Conservation (phyloP, 768 basidiomycete genomes). For the Boletus bicolor region DNA sequence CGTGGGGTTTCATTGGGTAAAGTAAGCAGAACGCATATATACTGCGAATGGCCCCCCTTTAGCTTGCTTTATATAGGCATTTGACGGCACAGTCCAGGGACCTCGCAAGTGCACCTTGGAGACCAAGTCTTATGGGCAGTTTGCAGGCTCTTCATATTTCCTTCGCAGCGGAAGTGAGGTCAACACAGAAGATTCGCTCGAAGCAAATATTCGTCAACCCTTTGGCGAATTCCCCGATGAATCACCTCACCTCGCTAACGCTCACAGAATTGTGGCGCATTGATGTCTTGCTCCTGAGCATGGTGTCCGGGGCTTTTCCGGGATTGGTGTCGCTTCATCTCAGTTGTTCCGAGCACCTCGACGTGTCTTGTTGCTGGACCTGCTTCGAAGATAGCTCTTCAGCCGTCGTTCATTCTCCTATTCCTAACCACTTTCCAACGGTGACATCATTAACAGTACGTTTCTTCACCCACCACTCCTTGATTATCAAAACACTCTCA, state of each 20-base stretch:
- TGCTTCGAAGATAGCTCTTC: constrained; percentile 63
- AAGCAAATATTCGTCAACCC: constrained; percentile 33
- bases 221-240: constrained; percentile 26
- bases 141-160: constrained; percentile 42
- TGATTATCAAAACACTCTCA: constrained; percentile 4
- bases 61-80: constrained; percentile 13
- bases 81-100: constrained; percentile 17
- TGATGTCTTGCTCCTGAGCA: constrained; percentile 44
- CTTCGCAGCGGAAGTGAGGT: constrained; percentile 40
- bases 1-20: constrained; percentile 44
- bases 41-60: neutral
- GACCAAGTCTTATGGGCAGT: constrained; percentile 29
- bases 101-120: constrained; percentile 26
- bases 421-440: constrained; percentile 48
- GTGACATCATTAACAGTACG: constrained; percentile 52
- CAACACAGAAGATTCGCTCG: constrained; percentile 41
- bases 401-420: constrained; percentile 57
- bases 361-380: constrained; percentile 55
- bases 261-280: constrained; percentile 58
- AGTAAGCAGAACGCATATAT: constrained; percentile 37
- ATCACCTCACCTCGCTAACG: constrained; percentile 44
- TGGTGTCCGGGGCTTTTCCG: constrained; percentile 48
- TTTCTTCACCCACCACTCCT: neutral
- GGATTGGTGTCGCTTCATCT: constrained; percentile 48
- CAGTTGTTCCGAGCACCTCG: constrained; percentile 57